Evolutionary conservation across 495 filamentous ascomycete genomes (phyloP).

Genomic region (Choiromyces venosus): DNA sequence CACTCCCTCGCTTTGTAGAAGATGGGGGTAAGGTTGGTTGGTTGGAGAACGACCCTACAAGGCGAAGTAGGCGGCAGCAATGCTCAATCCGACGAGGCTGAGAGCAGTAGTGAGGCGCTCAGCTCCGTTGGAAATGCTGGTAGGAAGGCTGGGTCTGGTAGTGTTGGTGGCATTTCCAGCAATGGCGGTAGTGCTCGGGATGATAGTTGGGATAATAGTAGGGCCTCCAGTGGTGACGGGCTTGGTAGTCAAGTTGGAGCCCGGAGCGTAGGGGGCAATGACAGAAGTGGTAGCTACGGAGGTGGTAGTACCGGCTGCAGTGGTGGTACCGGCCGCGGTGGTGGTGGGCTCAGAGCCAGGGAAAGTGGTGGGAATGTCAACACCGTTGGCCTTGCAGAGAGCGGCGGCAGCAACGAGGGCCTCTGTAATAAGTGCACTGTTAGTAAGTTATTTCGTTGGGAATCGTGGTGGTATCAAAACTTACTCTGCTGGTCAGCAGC

Average conservation of each 20-base stretch:
- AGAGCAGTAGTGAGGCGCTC: background rate
- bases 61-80: background rate
- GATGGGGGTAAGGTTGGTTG: background rate
- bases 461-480: background rate
- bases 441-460: conserved; percentile 4
- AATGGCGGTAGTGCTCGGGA: background rate
- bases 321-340: background rate
- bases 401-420: conserved; percentile 13
- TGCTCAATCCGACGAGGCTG: background rate
- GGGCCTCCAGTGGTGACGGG: background rate
- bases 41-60: background rate
- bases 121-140: background rate
- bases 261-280: too few relatives aligned
- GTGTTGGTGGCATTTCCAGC: background rate
- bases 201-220: conserved; percentile 8
- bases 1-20: background rate
- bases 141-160: background rate
- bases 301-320: background rate
- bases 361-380: conserved; percentile 19
- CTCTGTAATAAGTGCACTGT: conserved; percentile 13
- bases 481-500: conserved; percentile 27
- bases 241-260: too few relatives aligned
- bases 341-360: background rate
- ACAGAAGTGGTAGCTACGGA: too few relatives aligned
- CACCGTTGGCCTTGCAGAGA: conserved; percentile 20